phyloP scores from a whole-genome alignment of 805 yeast genomes.

The Candida nanaspora region DNA sequence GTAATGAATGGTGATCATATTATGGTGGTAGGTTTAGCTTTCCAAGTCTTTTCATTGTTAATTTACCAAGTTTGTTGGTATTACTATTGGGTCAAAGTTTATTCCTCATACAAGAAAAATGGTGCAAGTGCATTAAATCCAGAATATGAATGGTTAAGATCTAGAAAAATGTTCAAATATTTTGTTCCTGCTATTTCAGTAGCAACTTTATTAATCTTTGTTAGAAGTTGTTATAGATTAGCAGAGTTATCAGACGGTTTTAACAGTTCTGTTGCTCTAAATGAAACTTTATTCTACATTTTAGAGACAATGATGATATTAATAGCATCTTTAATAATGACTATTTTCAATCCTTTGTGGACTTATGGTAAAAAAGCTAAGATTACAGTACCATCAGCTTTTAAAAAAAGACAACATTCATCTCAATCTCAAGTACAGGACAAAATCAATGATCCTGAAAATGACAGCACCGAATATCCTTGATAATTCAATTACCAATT shows the following conservation, averaged over 20 bases:
- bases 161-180: conserved; percentile 25
- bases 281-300: conserved; percentile 48
- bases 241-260: conserved; percentile 66
- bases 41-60: conserved; percentile 64
- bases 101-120: conserved; percentile 10
- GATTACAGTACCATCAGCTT: conserved; percentile 2
- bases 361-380: conserved; percentile 26
- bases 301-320: conserved; percentile 58
- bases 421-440: background rate
- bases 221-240: conserved; percentile 65
- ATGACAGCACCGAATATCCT: too few relatives aligned
- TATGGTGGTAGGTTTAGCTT: conserved; percentile 68
- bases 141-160: conserved; percentile 23
- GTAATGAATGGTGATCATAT: conserved; percentile 44
- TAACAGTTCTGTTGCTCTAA: conserved; percentile 53
- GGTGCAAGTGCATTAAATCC: conserved; percentile 28
- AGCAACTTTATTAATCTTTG: conserved; percentile 43
- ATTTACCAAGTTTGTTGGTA: conserved; percentile 42
- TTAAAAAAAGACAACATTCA: background rate
- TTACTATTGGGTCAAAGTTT: conserved; percentile 36
- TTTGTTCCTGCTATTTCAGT: conserved; percentile 37
- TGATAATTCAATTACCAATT: too few relatives aligned
- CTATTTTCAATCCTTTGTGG: conserved; percentile 56
- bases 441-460: too few relatives aligned
- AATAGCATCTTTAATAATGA: conserved; percentile 34